Evolutionary conservation across 2,329 filamentous ascomycete genomes (phyloP).

Genomic region (Aspergillus persii): DNA sequence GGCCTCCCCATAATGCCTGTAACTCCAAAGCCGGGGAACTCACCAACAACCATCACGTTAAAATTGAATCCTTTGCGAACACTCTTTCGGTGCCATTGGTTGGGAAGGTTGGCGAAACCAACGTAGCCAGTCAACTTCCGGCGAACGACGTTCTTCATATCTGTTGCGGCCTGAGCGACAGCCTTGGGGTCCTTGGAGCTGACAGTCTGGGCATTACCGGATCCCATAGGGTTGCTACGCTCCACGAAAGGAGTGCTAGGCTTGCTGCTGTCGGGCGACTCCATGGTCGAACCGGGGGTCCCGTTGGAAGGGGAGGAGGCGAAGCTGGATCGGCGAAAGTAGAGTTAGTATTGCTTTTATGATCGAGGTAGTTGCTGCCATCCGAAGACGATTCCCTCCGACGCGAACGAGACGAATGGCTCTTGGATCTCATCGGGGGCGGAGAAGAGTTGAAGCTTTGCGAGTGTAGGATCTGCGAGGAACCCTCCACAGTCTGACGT

Average conservation of each 20-base stretch:
- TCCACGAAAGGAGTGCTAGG: conserved; percentile 56
- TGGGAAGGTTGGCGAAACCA: conserved; percentile 96
- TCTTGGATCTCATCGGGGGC: conserved; percentile 13
- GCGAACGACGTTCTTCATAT: conserved; percentile 93
- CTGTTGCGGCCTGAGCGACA: conserved; percentile 56
- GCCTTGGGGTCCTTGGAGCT: conserved; percentile 64
- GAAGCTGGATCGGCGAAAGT: conserved; percentile 29
- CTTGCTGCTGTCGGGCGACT: conserved; percentile 48
- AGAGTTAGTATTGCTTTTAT: conserved; percentile 22
- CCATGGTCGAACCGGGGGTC: conserved; percentile 26
- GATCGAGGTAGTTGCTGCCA: conserved; percentile 10
- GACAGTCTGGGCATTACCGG: conserved; percentile 57
- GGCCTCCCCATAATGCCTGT: background rate
- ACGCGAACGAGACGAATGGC: conserved; percentile 13
- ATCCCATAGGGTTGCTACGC: conserved; percentile 57
- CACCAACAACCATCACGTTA: conserved; percentile 99
- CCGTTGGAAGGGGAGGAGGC: conserved; percentile 32
- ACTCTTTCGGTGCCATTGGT: conserved; percentile 99
- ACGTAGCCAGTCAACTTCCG: conserved; percentile 98
- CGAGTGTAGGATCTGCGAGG: conserved; percentile 11
- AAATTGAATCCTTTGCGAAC: conserved; percentile 99
- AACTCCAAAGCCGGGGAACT: conserved; percentile 42
- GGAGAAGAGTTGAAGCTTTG: conserved; percentile 6
- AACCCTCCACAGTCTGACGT: conserved; percentile 18
- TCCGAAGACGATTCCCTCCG: conserved; percentile 11